Conservation (phyloP, 2,329 filamentous ascomycete genomes). For the Fusarium foetens region DNA sequence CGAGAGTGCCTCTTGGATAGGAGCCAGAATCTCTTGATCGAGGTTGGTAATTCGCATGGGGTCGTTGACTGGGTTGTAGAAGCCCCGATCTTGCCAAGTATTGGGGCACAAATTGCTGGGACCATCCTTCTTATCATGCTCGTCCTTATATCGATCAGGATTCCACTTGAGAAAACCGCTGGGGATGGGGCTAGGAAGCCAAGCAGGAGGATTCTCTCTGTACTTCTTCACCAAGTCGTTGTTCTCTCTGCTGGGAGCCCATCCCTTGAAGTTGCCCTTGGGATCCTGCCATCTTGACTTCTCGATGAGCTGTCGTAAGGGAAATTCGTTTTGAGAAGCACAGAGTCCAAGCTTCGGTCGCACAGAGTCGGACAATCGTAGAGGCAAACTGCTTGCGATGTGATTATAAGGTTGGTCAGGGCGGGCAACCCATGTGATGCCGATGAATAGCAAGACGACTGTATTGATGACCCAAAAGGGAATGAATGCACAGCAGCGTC, state of each 20-base stretch:
- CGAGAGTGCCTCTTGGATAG: slow-evolving; percentile 40
- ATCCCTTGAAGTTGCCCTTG: slow-evolving; percentile 47
- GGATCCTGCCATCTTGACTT: slow-evolving; percentile 40
- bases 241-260: slow-evolving; percentile 44
- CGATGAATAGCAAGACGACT: slow-evolving; percentile 32
- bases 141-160: slow-evolving; percentile 27
- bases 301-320: slow-evolving; percentile 43
- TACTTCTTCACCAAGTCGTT: slow-evolving; percentile 41
- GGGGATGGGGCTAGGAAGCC: slow-evolving; percentile 43
- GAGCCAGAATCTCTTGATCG: slow-evolving; percentile 45
- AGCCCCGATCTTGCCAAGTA: slow-evolving; percentile 24
- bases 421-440: slow-evolving; percentile 37
- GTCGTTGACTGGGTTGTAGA: slow-evolving; percentile 52
- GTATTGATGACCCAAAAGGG: slow-evolving; percentile 24
- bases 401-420: slow-evolving; percentile 45
- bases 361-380: slow-evolving; percentile 42
- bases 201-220: slow-evolving; percentile 39
- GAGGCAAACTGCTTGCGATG: slow-evolving; percentile 46
- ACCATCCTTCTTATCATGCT: slow-evolving; percentile 38
- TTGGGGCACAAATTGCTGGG: slow-evolving; percentile 24
- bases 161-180: slow-evolving; percentile 46
- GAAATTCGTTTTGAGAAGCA: slow-evolving; percentile 40
- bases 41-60: slow-evolving; percentile 55
- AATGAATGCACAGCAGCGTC: slow-evolving; percentile 17
- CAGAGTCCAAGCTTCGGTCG: slow-evolving; percentile 37